A percentile compares a stretch with the other conserved stretches of the same genome.
Evolutionary conservation across 169 alveolate species (phyloP).

Genomic region (Cryptosporidium tyzzeri): DNA sequence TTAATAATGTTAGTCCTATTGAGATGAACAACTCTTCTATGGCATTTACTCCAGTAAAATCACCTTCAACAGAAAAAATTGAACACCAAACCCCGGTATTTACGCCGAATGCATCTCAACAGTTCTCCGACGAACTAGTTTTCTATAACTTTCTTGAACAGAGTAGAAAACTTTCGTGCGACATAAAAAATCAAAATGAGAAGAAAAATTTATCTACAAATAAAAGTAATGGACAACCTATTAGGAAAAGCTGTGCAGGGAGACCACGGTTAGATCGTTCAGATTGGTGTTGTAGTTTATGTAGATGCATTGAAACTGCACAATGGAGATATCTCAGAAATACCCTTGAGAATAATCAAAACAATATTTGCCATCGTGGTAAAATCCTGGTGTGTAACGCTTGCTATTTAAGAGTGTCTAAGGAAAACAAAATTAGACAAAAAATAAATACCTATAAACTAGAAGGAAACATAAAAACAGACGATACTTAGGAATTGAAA

Average conservation of each 20-base stretch:
- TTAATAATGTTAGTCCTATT: background rate
- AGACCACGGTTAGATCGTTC: conserved; percentile 73
- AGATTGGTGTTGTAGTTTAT: conserved; percentile 73
- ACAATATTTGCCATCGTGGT: conserved; percentile 68
- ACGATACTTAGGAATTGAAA: conserved; percentile 37
- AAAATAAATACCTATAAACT: conserved; percentile 49
- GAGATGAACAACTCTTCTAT: conserved; percentile 33
- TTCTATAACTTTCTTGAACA: conserved; percentile 63
- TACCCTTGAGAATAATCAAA: conserved; percentile 45
- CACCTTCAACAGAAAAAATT: conserved; percentile 31
- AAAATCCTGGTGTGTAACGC: conserved; percentile 77
- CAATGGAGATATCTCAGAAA: conserved; percentile 73
- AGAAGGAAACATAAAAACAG: conserved; percentile 54
- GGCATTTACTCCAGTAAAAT: conserved; percentile 62
- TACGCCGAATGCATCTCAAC: conserved; percentile 50
- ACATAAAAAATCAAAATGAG: conserved; percentile 48
- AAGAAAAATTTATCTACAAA: conserved; percentile 43
- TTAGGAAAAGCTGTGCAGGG: conserved; percentile 72
- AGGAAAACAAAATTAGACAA: conserved; percentile 73
- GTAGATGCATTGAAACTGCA: conserved; percentile 71
- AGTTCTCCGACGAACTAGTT: conserved; percentile 51
- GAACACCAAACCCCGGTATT: conserved; percentile 33
- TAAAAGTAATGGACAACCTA: conserved; percentile 32
- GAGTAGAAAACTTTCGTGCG: conserved; percentile 63
- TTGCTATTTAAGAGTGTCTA: conserved; percentile 77